Percentiles rank a stretch among this genome's conserved stretches.
phyloP scores from a whole-genome alignment of 1,284 basidiomycete genomes.

The Puccinia coronata region DNA sequence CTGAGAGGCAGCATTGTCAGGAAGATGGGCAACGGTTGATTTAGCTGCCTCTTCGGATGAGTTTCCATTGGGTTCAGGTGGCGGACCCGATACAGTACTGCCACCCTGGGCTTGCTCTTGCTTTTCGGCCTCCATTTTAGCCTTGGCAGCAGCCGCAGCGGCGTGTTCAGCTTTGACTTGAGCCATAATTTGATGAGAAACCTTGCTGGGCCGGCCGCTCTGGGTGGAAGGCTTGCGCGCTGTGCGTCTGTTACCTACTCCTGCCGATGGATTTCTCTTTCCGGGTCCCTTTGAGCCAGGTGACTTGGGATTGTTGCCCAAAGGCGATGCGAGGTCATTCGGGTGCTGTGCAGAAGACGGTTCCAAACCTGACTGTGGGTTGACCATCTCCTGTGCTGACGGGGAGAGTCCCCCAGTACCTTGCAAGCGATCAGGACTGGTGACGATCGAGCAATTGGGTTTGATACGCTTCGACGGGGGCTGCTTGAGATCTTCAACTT shows the following conservation, averaged over 20 bases:
- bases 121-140: constrained; percentile 40
- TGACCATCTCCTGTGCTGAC: constrained; percentile 43
- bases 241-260: constrained; percentile 50
- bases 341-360: constrained; percentile 47
- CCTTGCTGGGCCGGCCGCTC: constrained; percentile 43
- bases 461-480: constrained; percentile 56
- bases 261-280: constrained; percentile 50
- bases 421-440: constrained; percentile 28
- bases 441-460: constrained; percentile 16
- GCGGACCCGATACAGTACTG: constrained; percentile 2
- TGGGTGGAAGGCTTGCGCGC: constrained; percentile 50
- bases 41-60: neutral
- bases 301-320: constrained; percentile 52
- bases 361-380: constrained; percentile 47
- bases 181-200: constrained; percentile 56
- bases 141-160: constrained; percentile 39
- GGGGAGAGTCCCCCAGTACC: constrained; percentile 30
- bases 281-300: constrained; percentile 53
- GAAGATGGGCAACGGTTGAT: neutral
- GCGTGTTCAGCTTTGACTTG: constrained; percentile 56
- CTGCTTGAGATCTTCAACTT: constrained; percentile 56
- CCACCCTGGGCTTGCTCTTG: constrained; percentile 9
- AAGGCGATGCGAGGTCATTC: constrained; percentile 52
- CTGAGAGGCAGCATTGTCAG: neutral
- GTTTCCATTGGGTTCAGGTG: neutral